These are phyloP conservation scores for Ceratocystis huliohia DNA, from an alignment of 2,329 filamentous ascomycete genomes.

Conservation along the genomic window DNA sequence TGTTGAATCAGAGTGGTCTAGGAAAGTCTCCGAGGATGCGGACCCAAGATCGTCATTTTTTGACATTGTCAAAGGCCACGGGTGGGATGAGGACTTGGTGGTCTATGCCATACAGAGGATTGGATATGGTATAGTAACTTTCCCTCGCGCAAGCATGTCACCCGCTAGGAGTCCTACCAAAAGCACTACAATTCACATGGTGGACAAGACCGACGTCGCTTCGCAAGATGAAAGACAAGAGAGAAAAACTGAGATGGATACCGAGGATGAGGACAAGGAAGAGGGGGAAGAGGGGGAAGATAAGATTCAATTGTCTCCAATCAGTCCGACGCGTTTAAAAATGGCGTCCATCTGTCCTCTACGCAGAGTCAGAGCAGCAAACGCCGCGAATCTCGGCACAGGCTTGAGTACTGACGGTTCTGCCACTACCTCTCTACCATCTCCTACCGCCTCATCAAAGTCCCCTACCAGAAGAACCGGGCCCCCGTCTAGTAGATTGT, in stretches of 20 bases:
- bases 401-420: not conserved
- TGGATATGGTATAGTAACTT: slow-evolving; percentile 14
- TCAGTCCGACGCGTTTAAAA: slow-evolving; percentile 17
- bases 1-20: slow-evolving; percentile 39
- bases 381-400: not conserved
- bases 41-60: slow-evolving; percentile 30
- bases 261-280: not conserved
- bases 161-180: not conserved
- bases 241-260: too few species aligned
- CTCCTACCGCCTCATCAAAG: not conserved
- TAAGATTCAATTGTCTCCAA: slow-evolving; percentile 14
- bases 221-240: not conserved
- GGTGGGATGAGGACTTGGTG: slow-evolving; percentile 16
- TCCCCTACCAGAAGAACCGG: not conserved
- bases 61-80: slow-evolving; percentile 18
- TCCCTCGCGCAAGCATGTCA: slow-evolving; percentile 5
- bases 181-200: not conserved
- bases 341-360: slow-evolving; percentile 19
- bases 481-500: not conserved
- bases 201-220: not conserved
- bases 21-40: slow-evolving; percentile 24
- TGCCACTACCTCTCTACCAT: not conserved
- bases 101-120: slow-evolving; percentile 17
- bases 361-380: slow-evolving; percentile 7
- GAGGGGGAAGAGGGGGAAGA: not conserved